Base-by-base conservation (phyloP, 148 eudicot genomes). In the Vaccinium darrowii region DNA sequence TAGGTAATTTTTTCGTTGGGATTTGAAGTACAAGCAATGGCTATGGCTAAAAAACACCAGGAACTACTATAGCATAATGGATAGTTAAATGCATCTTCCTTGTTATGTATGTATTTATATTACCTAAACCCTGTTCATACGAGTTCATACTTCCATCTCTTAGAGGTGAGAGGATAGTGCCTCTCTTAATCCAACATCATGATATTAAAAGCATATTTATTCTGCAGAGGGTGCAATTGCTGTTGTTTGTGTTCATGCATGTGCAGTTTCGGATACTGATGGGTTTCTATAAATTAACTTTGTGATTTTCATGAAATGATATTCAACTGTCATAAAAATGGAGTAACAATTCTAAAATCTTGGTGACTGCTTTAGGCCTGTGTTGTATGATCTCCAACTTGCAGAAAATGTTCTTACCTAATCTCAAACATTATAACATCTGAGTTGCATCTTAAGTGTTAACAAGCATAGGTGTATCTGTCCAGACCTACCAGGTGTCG, bases 1-100 rank as follows among this genome's bases (percentile, higher is more conserved):
- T 96, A 85, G 96, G 99, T 96, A 87, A 76, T 53, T 78, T 83
- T 58, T 82, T 65, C 79, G 39, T 27, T 33, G 36, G 30, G 80
- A 56, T 30, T 33, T 58, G 7, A 21, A 7, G 9, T n/a, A 3
- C 49, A 82, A 82, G n/a, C 74, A 39, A 43, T 47, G n/a, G 56
- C 36, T 47, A 81, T 21, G 21, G 72, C 54, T 23, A 6, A 21
- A 81, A 47, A 81, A 51, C 51, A 69, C 25, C 43, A 30, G 73
- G 52, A 82, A 25, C 13, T 50, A n/a, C 16, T 21, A 18, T 39
- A 47, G 49, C 50, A 80, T 80, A 25, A 19, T 58, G 82, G 36
- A 11, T 25, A 13, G 27, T 62, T 21, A 11, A 81, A 50, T 67
- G 58, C 47, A 49, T 52, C 27, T 51, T 52, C 30, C 5, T 15